Evolutionary conservation across 148 eudicot species (phyloP).

Genomic region (Vaccinium vitisidaea): DNA sequence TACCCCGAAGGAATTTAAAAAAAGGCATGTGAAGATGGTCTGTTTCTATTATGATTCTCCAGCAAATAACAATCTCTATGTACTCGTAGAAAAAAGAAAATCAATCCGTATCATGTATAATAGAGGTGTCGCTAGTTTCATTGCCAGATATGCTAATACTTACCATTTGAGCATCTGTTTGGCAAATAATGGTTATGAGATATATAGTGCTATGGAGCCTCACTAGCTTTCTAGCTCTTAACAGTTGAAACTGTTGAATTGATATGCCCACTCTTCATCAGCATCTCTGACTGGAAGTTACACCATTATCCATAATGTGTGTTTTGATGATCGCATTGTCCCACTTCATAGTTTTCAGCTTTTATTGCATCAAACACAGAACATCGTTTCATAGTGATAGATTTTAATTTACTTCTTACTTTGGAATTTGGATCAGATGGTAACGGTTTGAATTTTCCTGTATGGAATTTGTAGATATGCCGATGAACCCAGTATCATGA

Average conservation of each 20-base stretch:
- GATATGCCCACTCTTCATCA: not conserved
- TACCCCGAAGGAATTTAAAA: not conserved
- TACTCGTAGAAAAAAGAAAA: not conserved
- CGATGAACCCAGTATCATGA: conserved; percentile 73
- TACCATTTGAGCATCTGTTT: not conserved
- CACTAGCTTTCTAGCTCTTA: not conserved
- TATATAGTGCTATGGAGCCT: not conserved
- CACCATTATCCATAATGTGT: not conserved
- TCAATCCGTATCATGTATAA: not conserved
- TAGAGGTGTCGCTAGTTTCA: not conserved
- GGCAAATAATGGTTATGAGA: not conserved
- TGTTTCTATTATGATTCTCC: not conserved
- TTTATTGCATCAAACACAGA: not conserved
- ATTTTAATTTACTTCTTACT: not conserved
- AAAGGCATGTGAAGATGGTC: not conserved
- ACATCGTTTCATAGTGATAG: not conserved
- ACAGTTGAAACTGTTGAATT: not conserved
- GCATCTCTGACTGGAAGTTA: not conserved
- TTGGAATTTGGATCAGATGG: not conserved
- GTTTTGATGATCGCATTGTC: not conserved
- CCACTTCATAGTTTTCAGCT: not conserved
- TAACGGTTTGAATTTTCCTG: conserved; percentile 7
- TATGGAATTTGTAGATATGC: conserved; percentile 49
- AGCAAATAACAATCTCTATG: not conserved
- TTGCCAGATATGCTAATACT: not conserved